phyloP scores from a whole-genome alignment of 495 filamentous ascomycete species.

The Cairneyella variabilis region DNA sequence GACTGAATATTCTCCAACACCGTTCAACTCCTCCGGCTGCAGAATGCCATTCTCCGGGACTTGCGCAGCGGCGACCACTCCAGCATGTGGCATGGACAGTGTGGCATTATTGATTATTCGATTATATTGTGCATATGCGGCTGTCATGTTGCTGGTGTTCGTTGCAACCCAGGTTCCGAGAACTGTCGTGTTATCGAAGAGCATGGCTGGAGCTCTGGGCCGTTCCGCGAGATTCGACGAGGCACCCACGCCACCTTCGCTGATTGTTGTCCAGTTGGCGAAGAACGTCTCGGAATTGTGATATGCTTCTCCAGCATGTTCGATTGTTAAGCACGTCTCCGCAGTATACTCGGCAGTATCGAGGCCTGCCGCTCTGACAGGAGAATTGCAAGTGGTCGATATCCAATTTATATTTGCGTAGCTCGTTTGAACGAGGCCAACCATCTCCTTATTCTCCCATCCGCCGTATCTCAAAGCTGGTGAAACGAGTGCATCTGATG shows the following conservation, averaged over 20 bases:
- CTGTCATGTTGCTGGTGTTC: constrained; percentile 40
- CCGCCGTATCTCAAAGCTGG: constrained; percentile 58
- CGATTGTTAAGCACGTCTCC: constrained; percentile 57
- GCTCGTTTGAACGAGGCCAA: constrained; percentile 49
- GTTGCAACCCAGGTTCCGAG: constrained; percentile 55
- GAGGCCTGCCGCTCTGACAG: constrained; percentile 43
- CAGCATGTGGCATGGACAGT: constrained; percentile 68
- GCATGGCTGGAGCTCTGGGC: constrained; percentile 48
- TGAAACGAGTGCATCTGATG: constrained; percentile 65
- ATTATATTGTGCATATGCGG: constrained; percentile 37
- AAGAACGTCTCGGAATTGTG: constrained; percentile 48
- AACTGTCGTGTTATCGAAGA: constrained; percentile 65
- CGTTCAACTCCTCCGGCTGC: constrained; percentile 60
- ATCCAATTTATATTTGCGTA: constrained; percentile 59
- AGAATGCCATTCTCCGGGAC: constrained; percentile 57
- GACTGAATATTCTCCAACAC: constrained; percentile 62
- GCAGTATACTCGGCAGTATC: constrained; percentile 29
- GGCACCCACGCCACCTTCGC: constrained; percentile 31
- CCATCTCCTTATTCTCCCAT: constrained; percentile 38
- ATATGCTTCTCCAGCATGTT: constrained; percentile 58
- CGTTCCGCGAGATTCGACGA: constrained; percentile 36
- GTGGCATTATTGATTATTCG: constrained; percentile 69
- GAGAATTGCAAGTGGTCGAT: constrained; percentile 50
- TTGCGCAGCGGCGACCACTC: constrained; percentile 56
- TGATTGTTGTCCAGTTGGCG: constrained; percentile 43